Evolutionary conservation across 2,329 filamentous ascomycete genomes (phyloP), one percentile per base, ranked within the genome.

Genomic region (Catunica adiposa): DNA sequence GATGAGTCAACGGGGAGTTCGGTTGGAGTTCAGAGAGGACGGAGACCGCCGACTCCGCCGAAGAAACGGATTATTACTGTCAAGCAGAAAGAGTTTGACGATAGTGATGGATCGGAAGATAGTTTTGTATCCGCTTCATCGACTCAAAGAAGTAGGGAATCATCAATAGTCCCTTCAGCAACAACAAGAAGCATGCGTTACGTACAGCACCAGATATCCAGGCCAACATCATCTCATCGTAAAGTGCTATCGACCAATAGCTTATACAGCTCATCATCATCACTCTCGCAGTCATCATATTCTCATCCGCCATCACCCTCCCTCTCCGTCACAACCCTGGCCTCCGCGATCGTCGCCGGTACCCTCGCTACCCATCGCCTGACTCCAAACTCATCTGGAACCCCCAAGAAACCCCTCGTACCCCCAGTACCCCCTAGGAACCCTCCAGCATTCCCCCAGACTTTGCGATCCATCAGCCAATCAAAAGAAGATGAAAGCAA

Each of bases 331-430:
- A 76, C 82, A 58, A 80, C 80, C 0, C 75, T 89, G 6, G 81
- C 84, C 11, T 79, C 79, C 62, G 86, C 86, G 60, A 87, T 89
- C 57, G 76, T 89, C 62, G 85, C 84, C 1, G 81, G 84, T 1
- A 84, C 82, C 23, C 71, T 89, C 0, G 86, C 86, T 3, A 79
- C 83, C 0, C 74, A 80, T 1, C 78, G 80, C 60, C 70, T 68
- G 55, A 70, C 65, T 54, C 72, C 65, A 48, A 68, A 68, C 57
- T 67, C 66, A 60, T 65, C 69, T 44, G 62, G 47, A 37, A 3
- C 54, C 37, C 15, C 20, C 22, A 42, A 8, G n/a, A 40, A 29
- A 40, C 17, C 44, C 9, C 23, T 50, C 4, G 15, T 34, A 20
- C 47, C 22, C 9, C 42, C 7, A 46, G 9, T 46, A 2, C 3